These are phyloP conservation scores for Leucosporidium creatinivorum DNA, from an alignment of 768 basidiomycete species.

Conservation along the genomic window DNA sequence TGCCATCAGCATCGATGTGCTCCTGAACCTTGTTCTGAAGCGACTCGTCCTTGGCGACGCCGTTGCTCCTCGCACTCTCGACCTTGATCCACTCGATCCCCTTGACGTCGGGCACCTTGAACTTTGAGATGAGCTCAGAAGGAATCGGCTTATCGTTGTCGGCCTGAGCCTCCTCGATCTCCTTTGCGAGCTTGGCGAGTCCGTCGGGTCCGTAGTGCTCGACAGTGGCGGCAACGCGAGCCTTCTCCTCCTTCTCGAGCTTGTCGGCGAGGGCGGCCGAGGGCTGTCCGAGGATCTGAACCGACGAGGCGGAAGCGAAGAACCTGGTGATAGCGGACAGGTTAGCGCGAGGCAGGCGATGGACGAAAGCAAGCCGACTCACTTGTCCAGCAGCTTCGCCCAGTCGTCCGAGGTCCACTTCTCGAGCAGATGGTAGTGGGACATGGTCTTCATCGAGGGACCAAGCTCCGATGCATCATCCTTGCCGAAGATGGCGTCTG, in stretches of 20 bases:
- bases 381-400: conserved; percentile 69
- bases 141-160: conserved; percentile 82
- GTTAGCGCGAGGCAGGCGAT: not conserved
- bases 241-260: conserved; percentile 72
- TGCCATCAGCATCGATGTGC: conserved; percentile 62
- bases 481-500: conserved; percentile 62
- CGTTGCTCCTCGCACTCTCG: conserved; percentile 58
- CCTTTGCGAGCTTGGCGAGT: conserved; percentile 58
- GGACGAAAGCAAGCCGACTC: conserved; percentile 32
- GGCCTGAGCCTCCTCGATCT: conserved; percentile 71
- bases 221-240: conserved; percentile 63
- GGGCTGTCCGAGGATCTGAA: conserved; percentile 79
- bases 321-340: conserved; percentile 51
- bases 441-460: conserved; percentile 67
- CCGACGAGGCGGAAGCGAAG: conserved; percentile 61
- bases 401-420: conserved; percentile 70
- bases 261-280: conserved; percentile 73
- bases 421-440: conserved; percentile 59
- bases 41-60: conserved; percentile 39
- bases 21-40: conserved; percentile 47
- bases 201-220: conserved; percentile 69
- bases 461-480: conserved; percentile 71
- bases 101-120: conserved; percentile 85
- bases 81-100: conserved; percentile 87
- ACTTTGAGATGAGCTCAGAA: conserved; percentile 64